Evolutionary conservation across 805 yeast species (phyloP).

Genomic region (Nakazawaea wyomingensis): DNA sequence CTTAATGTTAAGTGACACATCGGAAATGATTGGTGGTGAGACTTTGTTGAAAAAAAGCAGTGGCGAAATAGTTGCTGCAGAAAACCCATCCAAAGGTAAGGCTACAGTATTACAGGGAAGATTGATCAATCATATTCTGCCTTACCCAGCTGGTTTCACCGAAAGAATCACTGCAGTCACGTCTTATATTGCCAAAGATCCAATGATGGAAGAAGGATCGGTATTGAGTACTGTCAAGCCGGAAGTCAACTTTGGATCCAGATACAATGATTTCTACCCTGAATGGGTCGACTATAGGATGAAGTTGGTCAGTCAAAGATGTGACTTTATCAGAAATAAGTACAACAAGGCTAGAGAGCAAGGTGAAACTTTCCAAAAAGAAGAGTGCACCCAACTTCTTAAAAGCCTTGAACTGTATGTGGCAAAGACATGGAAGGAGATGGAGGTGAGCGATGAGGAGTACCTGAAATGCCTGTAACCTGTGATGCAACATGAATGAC

Average conservation of each 20-base stretch:
- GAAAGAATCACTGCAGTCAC: conserved; percentile 41
- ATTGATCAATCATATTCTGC: conserved; percentile 39
- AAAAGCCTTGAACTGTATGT: conserved; percentile 27
- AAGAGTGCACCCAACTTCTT: conserved; percentile 27
- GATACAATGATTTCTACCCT: conserved; percentile 34
- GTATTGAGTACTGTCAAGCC: conserved; percentile 38
- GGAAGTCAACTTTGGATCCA: conserved; percentile 28
- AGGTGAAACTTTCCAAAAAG: conserved; percentile 32
- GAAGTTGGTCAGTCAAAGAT: conserved; percentile 29
- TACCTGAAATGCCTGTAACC: conserved; percentile 12
- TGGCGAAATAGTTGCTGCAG: conserved; percentile 26
- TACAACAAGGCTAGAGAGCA: conserved; percentile 19
- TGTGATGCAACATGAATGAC: too few relatives aligned
- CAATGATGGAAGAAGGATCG: conserved; percentile 31
- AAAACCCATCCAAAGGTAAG: conserved; percentile 44
- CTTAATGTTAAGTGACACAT: conserved; percentile 55
- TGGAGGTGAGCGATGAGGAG: conserved; percentile 27
- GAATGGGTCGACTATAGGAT: conserved; percentile 36
- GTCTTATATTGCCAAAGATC: conserved; percentile 35
- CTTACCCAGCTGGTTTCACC: conserved; percentile 33
- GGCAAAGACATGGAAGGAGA: conserved; percentile 28
- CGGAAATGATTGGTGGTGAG: conserved; percentile 57
- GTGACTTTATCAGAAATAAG: conserved; percentile 22
- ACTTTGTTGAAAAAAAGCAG: conserved; percentile 46
- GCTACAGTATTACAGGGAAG: conserved; percentile 47